Base-by-base conservation (phyloP, 139 green algal species). In the Volvox reticuliferus region DNA sequence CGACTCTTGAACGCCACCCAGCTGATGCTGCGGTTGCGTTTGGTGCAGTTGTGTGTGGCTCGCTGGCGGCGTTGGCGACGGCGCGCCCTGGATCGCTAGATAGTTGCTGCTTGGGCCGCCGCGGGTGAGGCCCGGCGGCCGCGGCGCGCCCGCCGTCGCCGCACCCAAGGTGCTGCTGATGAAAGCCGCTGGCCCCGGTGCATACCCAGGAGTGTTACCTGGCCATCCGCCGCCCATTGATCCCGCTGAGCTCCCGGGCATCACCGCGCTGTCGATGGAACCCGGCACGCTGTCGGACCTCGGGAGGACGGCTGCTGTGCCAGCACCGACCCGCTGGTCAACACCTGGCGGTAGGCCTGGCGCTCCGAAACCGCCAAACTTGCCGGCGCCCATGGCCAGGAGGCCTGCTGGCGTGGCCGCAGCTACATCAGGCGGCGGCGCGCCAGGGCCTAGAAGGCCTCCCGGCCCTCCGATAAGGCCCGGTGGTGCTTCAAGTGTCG, bases 211-310 rank as follows among this genome's bases (percentile, higher is more conserved):
- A 17, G 28, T 30, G 55, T 32, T 50, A 30, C 55, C 55, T 26
- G 80, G 55, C 80, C 80, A 86, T 30, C 80, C 80, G 28, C 61
- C 50, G 12, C 55, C n/a, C 26, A 55, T 12, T 19, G 37, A 21
- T 13, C 24, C 20, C 44, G 79, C 1, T 18, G 75, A 81, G 75
- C 17, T 18, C 32, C 30, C 32, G 21, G 75, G 75, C 62, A 65
- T 33, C 82, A 79, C 30, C 32, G 67, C n/a, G 83, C 83, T 37
- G 82, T 88, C 82, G 28, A 88, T 88, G 63, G 82, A 78, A 3
- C 82, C 82, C 33, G 21, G 63, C 9, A 88, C 63, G 63, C 63
- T 79, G 63, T 78, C 82, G n/a, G 63, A 79, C 44, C 44, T 9
- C 44, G 5, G 44, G 44, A 55, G 44, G 44, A 32, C 33, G 32